Evolutionary conservation across 2,329 filamentous ascomycete species (phyloP), one percentile per base, ranked within the genome.

Genomic region (Aspergillus melleus): DNA sequence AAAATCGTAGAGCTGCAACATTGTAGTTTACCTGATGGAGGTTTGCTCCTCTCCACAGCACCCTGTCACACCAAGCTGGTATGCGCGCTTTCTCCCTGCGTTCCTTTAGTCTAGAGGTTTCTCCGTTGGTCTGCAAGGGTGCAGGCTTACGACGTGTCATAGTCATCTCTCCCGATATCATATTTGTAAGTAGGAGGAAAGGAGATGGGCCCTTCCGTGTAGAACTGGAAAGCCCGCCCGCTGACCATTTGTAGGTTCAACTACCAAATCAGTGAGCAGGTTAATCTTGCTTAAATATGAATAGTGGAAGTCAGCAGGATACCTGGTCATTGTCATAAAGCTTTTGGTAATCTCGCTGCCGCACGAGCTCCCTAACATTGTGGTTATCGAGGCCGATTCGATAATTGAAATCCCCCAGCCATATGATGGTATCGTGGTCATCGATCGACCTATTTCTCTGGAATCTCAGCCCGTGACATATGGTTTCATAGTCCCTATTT

Each of bases 391-490:
- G 82, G 1, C 93, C 94, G 68, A 99, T 96, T 19, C 95, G 89
- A 76, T 99, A 99, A 73, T 99, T 99, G 81, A 99, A 99, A 75
- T 99, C 95, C 5, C 95, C 95, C 47, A 97, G 84, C 94, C 95
- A 99, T 55, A 97, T 89, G 39, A 98, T 89, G 22, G 90, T 88
- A 65, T 90, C 92, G 72, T 99, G 95, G 72, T 98, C 90, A 68
- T 95, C 91, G 63, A 99, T 98, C 5, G 90, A 86, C 59, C 92
- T 84, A 70, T 97, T 96, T 57, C 92, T 86, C 75, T 96, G 94
- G 72, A 99, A 99, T 44, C 91, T 86, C 36, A 99, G 77, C 3
- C 95, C 95, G 61, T 90, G 86, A 66, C 90, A 89, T 62, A 97
- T 97, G 3, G 90, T 96, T 53, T 87, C 85, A 74, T 96, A 99